Evolutionary conservation across 345 rosid species (phyloP), one percentile per base, ranked within the genome.

Genomic region (Dovyalis caffra): DNA sequence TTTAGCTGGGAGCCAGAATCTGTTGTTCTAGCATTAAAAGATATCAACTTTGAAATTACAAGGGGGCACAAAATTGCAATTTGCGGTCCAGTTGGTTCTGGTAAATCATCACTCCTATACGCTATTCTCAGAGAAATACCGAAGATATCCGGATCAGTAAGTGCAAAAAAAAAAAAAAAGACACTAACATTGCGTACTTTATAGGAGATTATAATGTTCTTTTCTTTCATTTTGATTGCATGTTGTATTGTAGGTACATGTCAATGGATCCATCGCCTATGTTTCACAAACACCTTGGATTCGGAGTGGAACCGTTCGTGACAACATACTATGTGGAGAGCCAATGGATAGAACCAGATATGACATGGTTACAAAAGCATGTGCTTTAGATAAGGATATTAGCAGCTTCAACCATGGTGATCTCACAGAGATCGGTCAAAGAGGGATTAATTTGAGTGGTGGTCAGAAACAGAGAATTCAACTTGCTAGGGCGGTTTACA

Each of bases 391-490:
- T 8, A 86, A 87, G 76, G 97, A 92, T 77, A 51, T 92, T 71
- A 81, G 83, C 66, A 34, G 81, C 61, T 79, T 88, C 70, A 51
- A 83, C 3, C 78, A 79, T 38, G 85, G 87, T 20, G 97, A 92
- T 82, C 89, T 82, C 47, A 90, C 90, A 0, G 78, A 83, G 45
- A 86, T 92, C 2, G 95, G 95, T 4, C 90, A 92, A 78, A 83
- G 91, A 34, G 97, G 97, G 28, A 81, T 89, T 60, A 92, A 88
- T 75, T 58, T 92, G 78, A 92, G 95, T 6, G 95, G 95, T 20
- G 92, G 95, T 49, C 95, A 92, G 79, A 90, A 89, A 82, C 95
- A 90, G 70, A 80, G 93, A 34, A 75, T 92, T 72, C 93, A 92
- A 34, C 79, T 92, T 12, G 95, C 95, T 0, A 89, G 93, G 6